These are phyloP conservation scores for Dactylellina cionopaga DNA, from an alignment of 2,329 filamentous ascomycete species.

Conservation along the genomic window DNA sequence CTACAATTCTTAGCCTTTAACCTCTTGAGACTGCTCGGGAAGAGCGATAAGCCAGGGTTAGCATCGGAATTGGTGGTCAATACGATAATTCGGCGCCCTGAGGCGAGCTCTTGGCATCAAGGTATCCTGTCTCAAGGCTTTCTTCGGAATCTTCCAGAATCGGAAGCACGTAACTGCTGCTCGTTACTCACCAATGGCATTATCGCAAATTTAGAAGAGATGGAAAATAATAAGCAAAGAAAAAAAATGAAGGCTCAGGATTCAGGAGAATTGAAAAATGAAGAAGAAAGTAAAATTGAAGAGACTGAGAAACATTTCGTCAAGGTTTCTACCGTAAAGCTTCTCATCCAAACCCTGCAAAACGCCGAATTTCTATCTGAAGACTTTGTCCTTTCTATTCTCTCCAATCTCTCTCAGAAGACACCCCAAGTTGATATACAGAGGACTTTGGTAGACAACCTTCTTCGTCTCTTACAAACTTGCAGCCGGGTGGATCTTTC, in stretches of 20 bases:
- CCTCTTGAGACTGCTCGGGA: background rate
- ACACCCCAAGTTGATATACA: background rate
- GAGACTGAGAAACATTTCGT: background rate
- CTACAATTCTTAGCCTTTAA: background rate
- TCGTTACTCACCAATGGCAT: background rate
- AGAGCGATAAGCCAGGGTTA: background rate
- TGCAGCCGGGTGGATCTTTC: background rate
- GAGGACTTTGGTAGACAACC: background rate
- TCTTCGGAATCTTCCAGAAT: background rate
- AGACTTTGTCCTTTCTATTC: background rate
- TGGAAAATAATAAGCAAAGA: background rate
- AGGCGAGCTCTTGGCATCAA: conserved; percentile 10
- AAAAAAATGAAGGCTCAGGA: background rate
- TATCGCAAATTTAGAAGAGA: background rate
- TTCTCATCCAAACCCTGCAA: background rate
- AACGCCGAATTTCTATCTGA: background rate
- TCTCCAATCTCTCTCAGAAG: background rate
- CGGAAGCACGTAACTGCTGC: background rate
- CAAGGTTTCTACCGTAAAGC: conserved; percentile 8
- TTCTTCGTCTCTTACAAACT: background rate
- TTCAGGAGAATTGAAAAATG: background rate
- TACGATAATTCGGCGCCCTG: background rate
- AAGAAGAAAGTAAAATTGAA: background rate
- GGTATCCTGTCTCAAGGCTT: background rate
- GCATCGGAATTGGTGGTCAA: background rate